Base-by-base conservation (phyloP, 331 rosid genomes). In the Dryas integrifolia region DNA sequence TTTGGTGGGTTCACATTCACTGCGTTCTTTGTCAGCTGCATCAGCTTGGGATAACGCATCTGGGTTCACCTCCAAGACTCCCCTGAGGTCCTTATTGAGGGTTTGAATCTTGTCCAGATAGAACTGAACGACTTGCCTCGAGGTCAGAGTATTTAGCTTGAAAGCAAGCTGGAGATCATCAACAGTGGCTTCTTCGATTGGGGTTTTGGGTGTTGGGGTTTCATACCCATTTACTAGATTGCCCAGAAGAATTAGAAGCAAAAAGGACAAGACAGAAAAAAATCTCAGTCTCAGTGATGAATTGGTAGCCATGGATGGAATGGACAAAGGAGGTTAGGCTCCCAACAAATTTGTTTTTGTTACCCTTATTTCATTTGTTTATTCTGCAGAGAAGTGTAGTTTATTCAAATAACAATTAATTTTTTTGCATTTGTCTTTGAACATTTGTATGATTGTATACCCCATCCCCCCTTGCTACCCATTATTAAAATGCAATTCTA, bases 61-160 rank as follows among this genome's bases (percentile, higher is more conserved):
- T 1, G 93, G 93, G 77, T 88, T 90, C 63, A 90, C 66, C 66
- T 90, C 91, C 73, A 88, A 65, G 41, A 90, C 91, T 35, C 85
- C 76, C 53, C 77, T 67, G 35, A 88, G 91, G 47, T 46, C 15
- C 13, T 85, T 85, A 72, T 88, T 81, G 52, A 84, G 73, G 12
- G 69, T 39, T 3, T 59, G 24, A 75, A 88, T 88, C 69, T 50
- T 81, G 7, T 73, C 9, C 26, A 85, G 38, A 80, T 90, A 90
- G 56, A 48, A 79, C 72, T 86, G 90, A 48, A 88, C 96, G 2
- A 88, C 77, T 55, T 73, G 74, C 2, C 79, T 80, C 0, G 96
- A 88, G 7, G 88, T 86, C 43, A 88, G 78, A 6, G 51, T 6
- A 39, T 80, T 72, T 0, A 41, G 73, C 41, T 65, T 44, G 69